Conservation (phyloP, 331 rosid species). For the Malus hybrid region DNA sequence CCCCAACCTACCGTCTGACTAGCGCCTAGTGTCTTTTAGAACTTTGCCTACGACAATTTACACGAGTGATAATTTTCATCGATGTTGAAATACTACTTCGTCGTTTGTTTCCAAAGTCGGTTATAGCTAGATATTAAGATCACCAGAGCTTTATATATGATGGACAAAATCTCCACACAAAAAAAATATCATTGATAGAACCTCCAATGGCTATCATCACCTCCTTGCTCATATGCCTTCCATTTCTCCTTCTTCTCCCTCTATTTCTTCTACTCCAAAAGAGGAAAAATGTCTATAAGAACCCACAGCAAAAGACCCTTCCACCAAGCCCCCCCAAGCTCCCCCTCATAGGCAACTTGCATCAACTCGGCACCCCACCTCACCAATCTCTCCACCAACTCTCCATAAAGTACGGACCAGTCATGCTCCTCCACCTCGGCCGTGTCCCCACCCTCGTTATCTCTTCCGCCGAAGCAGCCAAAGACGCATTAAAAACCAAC, state of each 20-base stretch:
- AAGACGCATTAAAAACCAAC: constrained; percentile 15
- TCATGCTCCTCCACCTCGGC: constrained; percentile 28
- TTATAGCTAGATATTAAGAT: too few species aligned
- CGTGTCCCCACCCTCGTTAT: background rate
- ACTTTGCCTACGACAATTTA: too few species aligned
- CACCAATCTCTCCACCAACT: constrained; percentile 23
- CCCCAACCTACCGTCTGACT: too few species aligned
- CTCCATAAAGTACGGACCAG: constrained; percentile 25
- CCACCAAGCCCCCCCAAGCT: constrained; percentile 46
- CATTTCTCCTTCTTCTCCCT: constrained; percentile 1
- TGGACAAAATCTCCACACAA: too few species aligned
- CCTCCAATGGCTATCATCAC: constrained; percentile 13
- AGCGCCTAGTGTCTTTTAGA: too few species aligned
- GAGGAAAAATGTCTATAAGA: background rate
- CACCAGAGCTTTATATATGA: too few species aligned
- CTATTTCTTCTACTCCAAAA: background rate
- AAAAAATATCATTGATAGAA: background rate
- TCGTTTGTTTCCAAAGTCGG: too few species aligned
- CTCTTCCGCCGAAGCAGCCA: constrained; percentile 30
- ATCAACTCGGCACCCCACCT: constrained; percentile 29
- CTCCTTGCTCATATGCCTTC: constrained; percentile 6
- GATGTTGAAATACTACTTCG: too few species aligned
- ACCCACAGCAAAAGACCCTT: background rate
- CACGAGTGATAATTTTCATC: too few species aligned
- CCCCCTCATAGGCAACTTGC: constrained; percentile 38